Percentiles rank a stretch among this genome's conserved stretches.
phyloP scores from a whole-genome alignment of 306 rosid species.

The Dryas drummondii region DNA sequence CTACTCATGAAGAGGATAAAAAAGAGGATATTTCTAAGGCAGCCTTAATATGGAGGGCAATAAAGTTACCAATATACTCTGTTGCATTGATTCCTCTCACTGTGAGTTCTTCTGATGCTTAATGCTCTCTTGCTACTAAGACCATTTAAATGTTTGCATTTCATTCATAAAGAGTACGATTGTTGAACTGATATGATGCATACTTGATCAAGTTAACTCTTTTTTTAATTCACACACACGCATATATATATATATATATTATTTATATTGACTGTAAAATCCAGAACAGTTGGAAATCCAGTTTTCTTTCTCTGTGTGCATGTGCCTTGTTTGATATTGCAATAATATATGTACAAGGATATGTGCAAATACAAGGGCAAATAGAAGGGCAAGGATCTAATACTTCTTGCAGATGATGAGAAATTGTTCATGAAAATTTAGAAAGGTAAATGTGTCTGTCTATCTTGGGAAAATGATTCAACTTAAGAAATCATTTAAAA shows the following conservation, averaged over 20 bases:
- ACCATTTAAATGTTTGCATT: not conserved
- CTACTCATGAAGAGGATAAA: slow-evolving; percentile 29
- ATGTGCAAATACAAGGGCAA: no score
- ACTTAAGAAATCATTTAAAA: not conserved
- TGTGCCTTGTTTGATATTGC: no score
- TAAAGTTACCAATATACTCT: slow-evolving; percentile 81
- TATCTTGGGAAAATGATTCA: not conserved
- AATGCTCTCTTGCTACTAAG: not conserved
- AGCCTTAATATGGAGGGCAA: slow-evolving; percentile 80
- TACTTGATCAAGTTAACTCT: not conserved
- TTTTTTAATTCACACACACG: no score
- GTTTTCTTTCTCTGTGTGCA: no score
- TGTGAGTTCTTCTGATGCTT: slow-evolving; percentile 39
- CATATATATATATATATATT: no score
- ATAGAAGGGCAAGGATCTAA: no score
- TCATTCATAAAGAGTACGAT: not conserved
- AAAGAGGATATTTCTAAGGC: slow-evolving; percentile 43
- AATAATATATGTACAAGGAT: no score
- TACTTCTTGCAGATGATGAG: no score
- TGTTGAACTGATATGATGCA: not conserved
- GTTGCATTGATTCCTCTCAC: slow-evolving; percentile 90
- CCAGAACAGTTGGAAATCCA: no score
- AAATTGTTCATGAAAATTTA: no score
- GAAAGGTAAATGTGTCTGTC: not conserved
- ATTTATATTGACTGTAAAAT: no score